phyloP scores from a whole-genome alignment of 2,329 filamentous ascomycete genomes.

The Pezicula rhizophila region DNA sequence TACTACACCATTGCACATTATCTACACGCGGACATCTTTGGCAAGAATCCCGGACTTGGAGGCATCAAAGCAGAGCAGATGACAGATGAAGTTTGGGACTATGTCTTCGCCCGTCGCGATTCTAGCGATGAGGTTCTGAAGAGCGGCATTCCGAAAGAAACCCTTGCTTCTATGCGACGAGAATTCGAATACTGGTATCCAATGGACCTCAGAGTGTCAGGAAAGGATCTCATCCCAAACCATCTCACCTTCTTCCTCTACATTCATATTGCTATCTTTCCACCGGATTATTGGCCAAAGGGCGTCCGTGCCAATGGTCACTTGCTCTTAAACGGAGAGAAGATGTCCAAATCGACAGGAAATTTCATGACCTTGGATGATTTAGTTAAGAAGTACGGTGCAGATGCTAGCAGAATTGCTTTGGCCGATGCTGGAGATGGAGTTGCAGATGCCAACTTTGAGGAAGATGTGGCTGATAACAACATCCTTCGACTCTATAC shows the following conservation, averaged over 20 bases:
- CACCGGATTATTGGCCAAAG: conserved; percentile 80
- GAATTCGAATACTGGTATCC: conserved; percentile 98
- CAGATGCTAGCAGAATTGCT: conserved; percentile 84
- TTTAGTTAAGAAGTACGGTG: conserved; percentile 84
- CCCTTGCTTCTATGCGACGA: conserved; percentile 73
- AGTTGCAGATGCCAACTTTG: conserved; percentile 94
- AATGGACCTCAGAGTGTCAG: conserved; percentile 78
- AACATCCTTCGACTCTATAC: conserved; percentile 79
- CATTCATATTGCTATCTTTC: conserved; percentile 86
- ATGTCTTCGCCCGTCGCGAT: conserved; percentile 76
- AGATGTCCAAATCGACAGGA: conserved; percentile 97
- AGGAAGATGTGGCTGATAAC: conserved; percentile 88
- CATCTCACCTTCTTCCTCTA: conserved; percentile 96
- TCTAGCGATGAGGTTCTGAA: conserved; percentile 59
- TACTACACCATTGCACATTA: conserved; percentile 64
- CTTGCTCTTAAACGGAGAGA: conserved; percentile 89
- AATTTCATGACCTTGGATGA: conserved; percentile 93
- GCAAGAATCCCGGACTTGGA: conserved; percentile 60
- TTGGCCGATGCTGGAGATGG: conserved; percentile 92
- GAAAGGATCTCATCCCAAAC: conserved; percentile 90
- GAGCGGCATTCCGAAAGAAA: conserved; percentile 67
- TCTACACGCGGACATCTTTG: conserved; percentile 83
- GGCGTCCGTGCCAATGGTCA: conserved; percentile 87
- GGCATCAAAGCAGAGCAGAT: conserved; percentile 78
- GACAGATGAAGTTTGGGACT: conserved; percentile 95